Base-by-base conservation (phyloP, 75 land plant genomes). In the Selaginella tamariscina region DNA sequence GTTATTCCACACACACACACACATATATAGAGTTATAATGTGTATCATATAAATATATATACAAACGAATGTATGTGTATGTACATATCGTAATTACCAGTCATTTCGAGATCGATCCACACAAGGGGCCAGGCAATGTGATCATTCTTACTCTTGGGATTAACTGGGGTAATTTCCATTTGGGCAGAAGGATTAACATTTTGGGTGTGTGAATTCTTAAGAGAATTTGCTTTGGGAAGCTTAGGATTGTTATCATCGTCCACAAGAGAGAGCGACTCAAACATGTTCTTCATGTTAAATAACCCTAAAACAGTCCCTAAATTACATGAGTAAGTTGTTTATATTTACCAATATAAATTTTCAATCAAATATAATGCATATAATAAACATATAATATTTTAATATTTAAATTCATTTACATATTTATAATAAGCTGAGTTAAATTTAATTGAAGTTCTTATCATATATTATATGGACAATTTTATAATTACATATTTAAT, bases 91-190 rank as follows among this genome's bases (percentile, higher is more conserved):
- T n/a, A n/a, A n/a, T 39, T 68, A 83, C 92, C 92, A 56, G 98
- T 86, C 98, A 89, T 93, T 82, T 93, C 95, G 60, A 93, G 72
- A 72, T 93, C 98, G 74, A 93, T 93, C 98, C 98, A 93, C 49
- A 89, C 95, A 75, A 93, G 98, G 9, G 98, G 95, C 55, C 49
- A 15, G 49, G 11, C 15, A 5, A 39, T 15, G 49, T 5, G 15
- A 5, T 39, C 49, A 39, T 39, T 39, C 49, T 39, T 39, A 5
- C 49, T 39, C 49, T 15, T 15, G 11, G 49, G 11, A 39, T 39
- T 15, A 54, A 24, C 70, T 21, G 1, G 56, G 24, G 31, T 1
- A 28, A 24, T 55, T 33, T 5, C 30, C 27, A 24, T 39, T 33
- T 27, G 59, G 27, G 59, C 28, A 11, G n/a, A n/a, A n/a, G n/a